Evolutionary conservation across 345 rosid genomes (phyloP), one percentile per base, ranked within the genome.

Genomic region (Arabidopsis thaliana): DNA sequence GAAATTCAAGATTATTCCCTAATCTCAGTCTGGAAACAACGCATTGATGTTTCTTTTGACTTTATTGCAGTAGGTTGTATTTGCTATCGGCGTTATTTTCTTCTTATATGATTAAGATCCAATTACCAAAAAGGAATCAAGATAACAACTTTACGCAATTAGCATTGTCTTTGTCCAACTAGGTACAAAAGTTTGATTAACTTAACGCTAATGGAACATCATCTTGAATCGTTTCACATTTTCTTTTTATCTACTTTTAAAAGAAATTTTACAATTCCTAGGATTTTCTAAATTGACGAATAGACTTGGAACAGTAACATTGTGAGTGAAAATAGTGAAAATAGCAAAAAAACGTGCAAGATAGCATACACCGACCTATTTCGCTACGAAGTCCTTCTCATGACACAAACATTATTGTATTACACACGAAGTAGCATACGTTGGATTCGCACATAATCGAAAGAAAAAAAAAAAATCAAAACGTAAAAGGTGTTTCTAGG

Each of bases 311-410:
- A 67, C 53, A 48, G 45, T 50, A 36, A 59, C 6, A 22, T 9
- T 59, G 22, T 14, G 62, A 49, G 48, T 59, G 56, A 10, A 24
- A 45, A 36, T 52, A 53, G 48, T 65, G 12, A 34, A 42, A n/a
- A n/a, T n/a, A n/a, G n/a, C n/a, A n/a, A n/a, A n/a, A n/a, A 56
- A 59, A 30, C 70, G 64, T 76, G 74, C 58, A 69, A 60, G 70
- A 69, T 68, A 69, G 58, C 51, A 61, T 52, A 58, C 57, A 76
- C 70, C 58, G 23, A 76, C 62, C 67, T 34, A 12, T 58, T 62
- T 66, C 42, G 36, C 22, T 20, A 33, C 50, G 11, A 46, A 32
- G 62, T 12, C 37, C n/a, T 33, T 11, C 22, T 65, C 34, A 56
- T 45, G 38, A 74, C 58, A 36, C 23, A 33, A 32, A 34, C 71